Evolutionary conservation across 495 filamentous ascomycete species (phyloP), one percentile per base, ranked within the genome.

Genomic region (Melanomma pulvis-pyrius): DNA sequence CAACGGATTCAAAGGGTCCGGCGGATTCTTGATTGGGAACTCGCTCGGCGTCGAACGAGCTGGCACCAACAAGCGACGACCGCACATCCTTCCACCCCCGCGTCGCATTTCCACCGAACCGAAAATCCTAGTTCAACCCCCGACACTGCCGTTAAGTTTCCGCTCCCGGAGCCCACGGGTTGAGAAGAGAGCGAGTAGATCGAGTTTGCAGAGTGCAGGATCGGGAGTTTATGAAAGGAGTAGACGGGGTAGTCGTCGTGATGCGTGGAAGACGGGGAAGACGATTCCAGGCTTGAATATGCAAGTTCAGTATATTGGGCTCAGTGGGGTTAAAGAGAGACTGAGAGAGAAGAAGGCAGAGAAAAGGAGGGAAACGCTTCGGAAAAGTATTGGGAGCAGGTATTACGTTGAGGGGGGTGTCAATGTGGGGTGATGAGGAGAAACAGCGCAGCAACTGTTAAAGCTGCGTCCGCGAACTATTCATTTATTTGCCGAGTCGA

Each of bases 351-450:
- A 84, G 56, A 87, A 85, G 66, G 77, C 76, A 50, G 90, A 91
- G 76, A 87, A 84, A 67, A 78, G 87, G 59, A 83, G 86, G 50
- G 81, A 88, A 58, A 82, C 79, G 67, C 79, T 96, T 57, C 84
- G 89, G 71, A 80, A 83, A 60, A 89, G 82, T 68, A 96, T 96
- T 72, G 82, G 83, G 15, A 51, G 52, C 5, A 51, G 63, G 39
- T 74, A 69, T 41, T 73, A 75, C 15, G 51, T 74, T 8, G 68
- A 71, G 57, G 39, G 39, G 17, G 39, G 39, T 44, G 17, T 44
- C 8, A 44, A 44, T 44, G 39, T 44, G 4, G 39, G 8, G 8
- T 44, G 39, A 44, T 7, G 39, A 4, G 30, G 12, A 44, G 39
- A 15, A 15, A 2, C 2, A 17, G 39, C n/a, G 17, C 39, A 12